phyloP scores from a whole-genome alignment of 1,284 basidiomycete species.

The Naganishia sp. region DNA sequence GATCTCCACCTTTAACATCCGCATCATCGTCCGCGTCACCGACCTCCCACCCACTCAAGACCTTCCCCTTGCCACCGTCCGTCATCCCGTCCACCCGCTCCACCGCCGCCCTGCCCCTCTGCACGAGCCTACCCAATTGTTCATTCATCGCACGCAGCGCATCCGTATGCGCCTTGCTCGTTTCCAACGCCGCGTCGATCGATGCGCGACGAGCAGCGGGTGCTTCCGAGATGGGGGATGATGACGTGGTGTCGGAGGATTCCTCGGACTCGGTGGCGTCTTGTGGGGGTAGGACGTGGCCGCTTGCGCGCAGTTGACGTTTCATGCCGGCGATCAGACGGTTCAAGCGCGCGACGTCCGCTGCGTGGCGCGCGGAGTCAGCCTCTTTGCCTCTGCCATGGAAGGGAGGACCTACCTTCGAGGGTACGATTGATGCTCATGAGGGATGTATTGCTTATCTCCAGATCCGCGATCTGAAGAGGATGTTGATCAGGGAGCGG shows the following conservation, averaged over 20 bases:
- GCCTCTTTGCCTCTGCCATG: too few relatives aligned
- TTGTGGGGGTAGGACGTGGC: background rate
- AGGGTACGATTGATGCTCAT: conserved; percentile 51
- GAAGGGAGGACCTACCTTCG: conserved; percentile 40
- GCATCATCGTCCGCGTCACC: background rate
- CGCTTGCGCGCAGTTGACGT: conserved; percentile 28
- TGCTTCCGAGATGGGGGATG: background rate
- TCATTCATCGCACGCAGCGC: conserved; percentile 11
- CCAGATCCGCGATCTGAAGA: conserved; percentile 49
- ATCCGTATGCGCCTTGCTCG: background rate
- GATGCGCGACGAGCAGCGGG: background rate
- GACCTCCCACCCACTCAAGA: conserved; percentile 23
- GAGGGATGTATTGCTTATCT: conserved; percentile 51
- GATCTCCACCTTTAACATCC: background rate
- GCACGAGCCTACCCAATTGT: conserved; percentile 11
- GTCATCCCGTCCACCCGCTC: conserved; percentile 22
- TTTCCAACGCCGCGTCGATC: background rate
- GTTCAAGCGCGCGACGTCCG: conserved; percentile 28
- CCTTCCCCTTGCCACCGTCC: conserved; percentile 28
- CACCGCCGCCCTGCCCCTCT: conserved; percentile 25
- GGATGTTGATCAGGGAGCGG: background rate
- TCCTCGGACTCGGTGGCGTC: too few relatives aligned
- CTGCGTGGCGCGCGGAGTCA: background rate
- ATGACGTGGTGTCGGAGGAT: conserved; percentile 7
- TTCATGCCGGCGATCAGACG: conserved; percentile 19